Evolutionary conservation across 805 yeast genomes (phyloP), one percentile per base, ranked within the genome.

Genomic region (Schwanniomyces polymorphus): DNA sequence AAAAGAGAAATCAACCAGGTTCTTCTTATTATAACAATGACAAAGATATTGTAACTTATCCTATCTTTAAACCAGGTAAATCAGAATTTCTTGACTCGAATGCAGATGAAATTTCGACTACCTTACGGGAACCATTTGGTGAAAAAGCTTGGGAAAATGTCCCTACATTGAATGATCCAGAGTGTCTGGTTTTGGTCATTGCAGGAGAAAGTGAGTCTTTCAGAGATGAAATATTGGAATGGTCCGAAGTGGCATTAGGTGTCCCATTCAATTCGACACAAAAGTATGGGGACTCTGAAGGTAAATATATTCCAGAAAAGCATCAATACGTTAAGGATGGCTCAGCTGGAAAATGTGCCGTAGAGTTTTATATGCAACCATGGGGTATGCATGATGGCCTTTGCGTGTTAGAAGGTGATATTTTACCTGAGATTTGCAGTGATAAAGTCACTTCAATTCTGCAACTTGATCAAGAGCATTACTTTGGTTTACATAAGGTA

Each of bases 121-220:
- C 39, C 2, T 12, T 37, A 12, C 18, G 27, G 21, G 16, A 11
- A 5, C 39, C 39, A 21, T 23, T 37, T 18, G 39, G 16, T 4
- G 14, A 7, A 11, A 14, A 11, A 5, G 70, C 71, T 42, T 72
- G 76, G 76, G 49, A 44, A 4, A 53, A 54, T 2, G 68, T 70
- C 21, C 64, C 69, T 4, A 63, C 67, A 27, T 67, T 61, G 42
- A 56, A 54, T 5, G 56, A 59, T 33, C 39, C 39, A 7, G 27
- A 37, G 66, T 59, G 65, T 8, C 47, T 58, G 2, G 46, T 72
- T 3, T 65, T 69, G 27, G 48, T 72, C 26, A 49, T 72, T n/a
- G 49, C 54, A 7, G 77, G 77, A 21, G 77, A 72, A 56, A 74
- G 70, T 45, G 78, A 73, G 51, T 56, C 60, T 17, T 72, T 73